Evolutionary conservation across 306 rosid species (phyloP), one percentile per base, ranked within the genome.

Genomic region (Dalbergia oliveri): DNA sequence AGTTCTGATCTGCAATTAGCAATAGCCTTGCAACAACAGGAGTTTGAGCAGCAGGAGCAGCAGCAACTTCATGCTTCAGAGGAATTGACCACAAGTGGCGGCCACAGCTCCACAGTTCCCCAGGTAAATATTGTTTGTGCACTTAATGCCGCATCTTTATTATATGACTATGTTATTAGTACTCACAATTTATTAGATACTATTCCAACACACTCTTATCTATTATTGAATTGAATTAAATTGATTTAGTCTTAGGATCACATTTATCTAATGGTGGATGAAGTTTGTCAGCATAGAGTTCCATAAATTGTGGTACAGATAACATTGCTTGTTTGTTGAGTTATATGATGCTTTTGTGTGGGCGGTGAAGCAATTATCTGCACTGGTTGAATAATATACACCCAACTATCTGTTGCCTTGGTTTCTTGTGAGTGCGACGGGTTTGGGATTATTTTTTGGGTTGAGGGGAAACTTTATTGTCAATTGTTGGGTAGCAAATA

Each of bases 1-100:
- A 96, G 99, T 80, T 75, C 97, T 80, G 99, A 96, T 87, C 88
- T 96, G 82, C 97, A 92, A 87, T 76, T 96, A 83, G 99, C 99
- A 66, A 90, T 93, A 76, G 94, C 97, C 66, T 91, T 96, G 84
- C 99, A 96, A 86, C 99, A 96, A 78, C 97, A 93, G 81, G 99
- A 96, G 89, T 93, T 93, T 75, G 99, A 91, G 63, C 98, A 96
- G 78, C 97, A 85, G 66, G 99, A 91, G 63, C 98, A 96, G 78
- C 97, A 85, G 66, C 90, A 92, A 23, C 91, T 26, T 26, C 85
- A 64, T 97, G 87, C 33, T 81, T 47, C 76, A 12, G 31, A 1
- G 31, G 31, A 26, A 26, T 26, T 97, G 86, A 86, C 96, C 86
- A 70, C 92, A 81, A 71, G 61, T 70, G 84, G 88, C 54, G 82